phyloP scores from a whole-genome alignment of 306 rosid species.

The Dicorynia guianensis region DNA sequence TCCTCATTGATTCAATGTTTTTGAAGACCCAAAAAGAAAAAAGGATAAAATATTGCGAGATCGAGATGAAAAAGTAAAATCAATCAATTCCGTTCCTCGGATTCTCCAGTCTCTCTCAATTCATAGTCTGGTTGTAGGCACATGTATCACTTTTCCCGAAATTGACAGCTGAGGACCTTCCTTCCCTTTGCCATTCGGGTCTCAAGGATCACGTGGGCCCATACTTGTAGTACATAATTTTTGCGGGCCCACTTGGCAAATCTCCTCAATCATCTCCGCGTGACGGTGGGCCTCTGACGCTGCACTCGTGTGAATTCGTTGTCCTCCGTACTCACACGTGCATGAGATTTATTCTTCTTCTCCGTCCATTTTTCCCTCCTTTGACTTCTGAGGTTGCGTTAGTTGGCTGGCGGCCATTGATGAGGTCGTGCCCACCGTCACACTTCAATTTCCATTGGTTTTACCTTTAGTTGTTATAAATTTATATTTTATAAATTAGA shows the following conservation, averaged over 20 bases:
- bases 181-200: no score
- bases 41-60: no score
- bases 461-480: no score
- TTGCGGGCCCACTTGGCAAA: no score
- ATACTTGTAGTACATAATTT: no score
- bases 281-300: constrained; percentile 12
- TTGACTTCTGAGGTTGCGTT: background rate
- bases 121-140: background rate
- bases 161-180: background rate
- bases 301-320: background rate
- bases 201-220: background rate
- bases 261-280: no score
- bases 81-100: background rate
- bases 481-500: no score
- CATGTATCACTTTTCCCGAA: constrained; percentile 1
- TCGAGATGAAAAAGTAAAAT: no score
- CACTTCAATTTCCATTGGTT: background rate
- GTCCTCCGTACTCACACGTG: constrained; percentile 10
- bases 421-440: background rate
- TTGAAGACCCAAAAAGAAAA: no score
- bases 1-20: no score
- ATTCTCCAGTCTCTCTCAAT: constrained; percentile 1
- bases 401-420: background rate
- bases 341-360: background rate
- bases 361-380: no score